Base-by-base conservation (phyloP, 1,284 basidiomycete genomes). In the Moesziomyces sp. region DNA sequence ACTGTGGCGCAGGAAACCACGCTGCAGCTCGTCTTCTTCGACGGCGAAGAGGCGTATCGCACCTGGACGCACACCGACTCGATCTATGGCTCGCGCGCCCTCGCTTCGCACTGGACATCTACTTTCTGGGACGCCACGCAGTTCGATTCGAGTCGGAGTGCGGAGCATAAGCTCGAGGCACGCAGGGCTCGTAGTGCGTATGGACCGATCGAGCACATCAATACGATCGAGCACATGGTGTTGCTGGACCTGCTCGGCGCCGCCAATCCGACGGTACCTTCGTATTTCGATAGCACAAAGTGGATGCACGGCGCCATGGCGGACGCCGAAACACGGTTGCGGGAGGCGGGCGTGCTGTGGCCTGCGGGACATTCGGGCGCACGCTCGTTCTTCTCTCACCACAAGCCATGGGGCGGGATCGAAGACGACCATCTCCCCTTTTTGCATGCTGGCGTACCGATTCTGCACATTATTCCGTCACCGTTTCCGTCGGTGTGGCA, bases 371-470 rank as follows among this genome's bases (percentile, higher is more conserved):
- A 62, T 9, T 9, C 19, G 18, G 43, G 43, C 10, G 38, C 42
- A 13, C 52, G 42, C 3, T 61, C 53, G n/a, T 79, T 77, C 46
- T 74, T 74, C 59, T 52, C 54, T 2, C 14, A 26, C 7, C 35
- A 19, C 19, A 47, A 46, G 48, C 61, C 52, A 86, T 89, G 30
- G 88, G 90, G 89, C 1, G 90, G 90, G 48, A 91, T 98, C 62
- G 93, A 90, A 45, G 97, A 99, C 84, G 97, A 99, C 85, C 97
- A 99, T 84, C 84, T 94, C 26, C 97, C 97, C 16, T 99, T 99
- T 86, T 80, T 97, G 46, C 85, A 87, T 40, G 85, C 87, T 54
- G 97, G 96, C 7, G 94, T 99, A 19, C 93, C 90, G 59, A 86
- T 98, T 50, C 85, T 99, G 69, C 97, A 99, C 84, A 82, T 99